Conservation (phyloP, 371 early-diverging fungal genomes). For the Sporodiniella umbellata region DNA sequence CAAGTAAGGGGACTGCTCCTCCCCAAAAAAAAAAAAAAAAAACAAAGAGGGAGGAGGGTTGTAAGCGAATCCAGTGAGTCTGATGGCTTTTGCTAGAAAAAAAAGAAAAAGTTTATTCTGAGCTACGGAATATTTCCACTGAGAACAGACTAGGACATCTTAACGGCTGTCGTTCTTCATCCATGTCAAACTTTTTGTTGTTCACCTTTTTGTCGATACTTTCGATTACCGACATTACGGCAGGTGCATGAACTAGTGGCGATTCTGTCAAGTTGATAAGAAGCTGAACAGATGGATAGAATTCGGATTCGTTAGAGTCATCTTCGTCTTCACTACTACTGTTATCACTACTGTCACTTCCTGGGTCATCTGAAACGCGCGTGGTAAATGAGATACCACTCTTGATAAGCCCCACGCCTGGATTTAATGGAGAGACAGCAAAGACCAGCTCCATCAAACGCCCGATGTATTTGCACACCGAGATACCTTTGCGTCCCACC, state of each 20-base stretch:
- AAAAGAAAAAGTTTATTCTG: no score
- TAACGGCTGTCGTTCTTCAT: conserved; percentile 18
- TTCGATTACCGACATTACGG: conserved; percentile 29
- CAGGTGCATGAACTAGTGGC: conserved; percentile 22
- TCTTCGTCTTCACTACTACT: conserved; percentile 6
- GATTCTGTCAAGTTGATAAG: conserved; percentile 14
- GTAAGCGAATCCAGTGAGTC: no score
- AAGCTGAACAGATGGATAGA: conserved; percentile 22
- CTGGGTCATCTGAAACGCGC: neutral
- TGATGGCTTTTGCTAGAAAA: no score
- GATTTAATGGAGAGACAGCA: conserved; percentile 38
- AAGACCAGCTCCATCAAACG: conserved; percentile 44
- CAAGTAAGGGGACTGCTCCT: no score
- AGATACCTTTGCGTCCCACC: conserved; percentile 37
- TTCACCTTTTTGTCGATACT: conserved; percentile 27
- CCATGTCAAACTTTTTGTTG: conserved; percentile 25
- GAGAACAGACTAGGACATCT: conserved; percentile 24
- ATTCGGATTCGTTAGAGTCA: neutral
- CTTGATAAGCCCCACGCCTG: conserved; percentile 31
- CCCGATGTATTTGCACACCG: conserved; percentile 43
- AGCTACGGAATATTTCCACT: conserved; percentile 10
- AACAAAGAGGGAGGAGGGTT: no score
- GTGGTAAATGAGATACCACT: conserved; percentile 29
- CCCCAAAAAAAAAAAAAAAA: no score
- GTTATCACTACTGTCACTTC: conserved; percentile 3